phyloP scores from a whole-genome alignment of 768 basidiomycete species.

The Hysterangium stoloniferum region DNA sequence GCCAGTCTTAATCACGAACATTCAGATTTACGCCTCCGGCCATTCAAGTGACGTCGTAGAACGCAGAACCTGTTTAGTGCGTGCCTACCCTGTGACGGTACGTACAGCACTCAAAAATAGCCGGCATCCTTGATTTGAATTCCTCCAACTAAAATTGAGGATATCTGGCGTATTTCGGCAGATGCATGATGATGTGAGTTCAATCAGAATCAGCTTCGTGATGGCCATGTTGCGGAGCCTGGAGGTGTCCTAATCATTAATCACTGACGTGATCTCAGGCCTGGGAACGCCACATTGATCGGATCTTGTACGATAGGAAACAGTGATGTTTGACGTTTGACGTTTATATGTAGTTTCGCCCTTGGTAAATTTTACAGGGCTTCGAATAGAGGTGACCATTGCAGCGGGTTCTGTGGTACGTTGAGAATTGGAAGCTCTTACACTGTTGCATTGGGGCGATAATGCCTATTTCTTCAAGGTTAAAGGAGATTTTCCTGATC shows the following conservation, averaged over 20 bases:
- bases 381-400: constrained; percentile 13
- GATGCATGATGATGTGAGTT: too few relatives aligned
- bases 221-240: constrained; percentile 6
- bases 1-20: not conserved
- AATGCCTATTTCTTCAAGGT: constrained; percentile 6
- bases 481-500: constrained; percentile 14
- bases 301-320: constrained; percentile 14
- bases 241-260: too few relatives aligned
- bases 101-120: too few relatives aligned
- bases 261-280: too few relatives aligned
- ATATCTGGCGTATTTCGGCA: too few relatives aligned
- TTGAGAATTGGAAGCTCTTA: too few relatives aligned
- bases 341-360: not conserved
- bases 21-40: constrained; percentile 14
- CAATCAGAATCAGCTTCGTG: too few relatives aligned
- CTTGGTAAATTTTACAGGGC: not conserved
- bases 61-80: constrained; percentile 11
- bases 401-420: constrained; percentile 14
- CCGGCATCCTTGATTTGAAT: too few relatives aligned
- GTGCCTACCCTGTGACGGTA: constrained; percentile 15
- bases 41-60: constrained; percentile 14
- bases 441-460: too few relatives aligned
- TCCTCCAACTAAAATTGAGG: too few relatives aligned
- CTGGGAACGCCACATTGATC: constrained; percentile 11
- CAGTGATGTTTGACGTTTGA: not conserved